These are phyloP conservation scores for Triangularia verruculosa DNA, from an alignment of 2,329 filamentous ascomycete genomes.

Conservation along the genomic window DNA sequence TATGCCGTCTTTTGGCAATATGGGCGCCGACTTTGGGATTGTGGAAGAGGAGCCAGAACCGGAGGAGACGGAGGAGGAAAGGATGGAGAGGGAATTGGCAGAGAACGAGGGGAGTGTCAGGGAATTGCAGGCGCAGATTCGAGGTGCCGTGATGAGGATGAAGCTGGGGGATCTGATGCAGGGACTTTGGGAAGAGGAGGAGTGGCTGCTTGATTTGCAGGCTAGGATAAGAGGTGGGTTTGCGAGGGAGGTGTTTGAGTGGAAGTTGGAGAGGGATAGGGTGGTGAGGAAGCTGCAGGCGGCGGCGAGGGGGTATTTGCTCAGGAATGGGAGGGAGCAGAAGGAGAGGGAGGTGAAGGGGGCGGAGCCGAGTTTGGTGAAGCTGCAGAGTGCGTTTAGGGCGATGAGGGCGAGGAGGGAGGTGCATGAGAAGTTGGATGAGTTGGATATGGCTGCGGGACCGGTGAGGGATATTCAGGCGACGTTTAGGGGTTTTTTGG, in stretches of 20 bases:
- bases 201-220: slow-evolving; percentile 76
- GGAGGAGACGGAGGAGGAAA: slow-evolving; percentile 86
- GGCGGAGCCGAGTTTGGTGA: background rate
- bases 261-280: slow-evolving; percentile 75
- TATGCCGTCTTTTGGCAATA: slow-evolving; percentile 97
- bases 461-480: slow-evolving; percentile 73
- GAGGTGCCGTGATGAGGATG: slow-evolving; percentile 76
- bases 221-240: slow-evolving; percentile 85
- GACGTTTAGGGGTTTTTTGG: slow-evolving; percentile 71
- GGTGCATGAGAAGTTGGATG: slow-evolving; percentile 77
- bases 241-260: slow-evolving; percentile 76
- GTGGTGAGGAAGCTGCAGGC: slow-evolving; percentile 83
- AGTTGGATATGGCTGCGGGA: slow-evolving; percentile 60
- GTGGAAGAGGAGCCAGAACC: slow-evolving; percentile 68
- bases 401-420: slow-evolving; percentile 75
- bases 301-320: slow-evolving; percentile 60
- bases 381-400: slow-evolving; percentile 57
- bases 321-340: slow-evolving; percentile 56
- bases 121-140: slow-evolving; percentile 83
- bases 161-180: slow-evolving; percentile 82
- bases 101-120: slow-evolving; percentile 70
- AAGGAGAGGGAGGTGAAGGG: slow-evolving; percentile 49
- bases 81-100: slow-evolving; percentile 74
- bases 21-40: slow-evolving; percentile 92
- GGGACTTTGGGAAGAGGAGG: slow-evolving; percentile 80